Percentiles rank a stretch among this genome's conserved stretches.
phyloP scores from a whole-genome alignment of 2,329 filamentous ascomycete genomes.

The Xylariaceae sp. region DNA sequence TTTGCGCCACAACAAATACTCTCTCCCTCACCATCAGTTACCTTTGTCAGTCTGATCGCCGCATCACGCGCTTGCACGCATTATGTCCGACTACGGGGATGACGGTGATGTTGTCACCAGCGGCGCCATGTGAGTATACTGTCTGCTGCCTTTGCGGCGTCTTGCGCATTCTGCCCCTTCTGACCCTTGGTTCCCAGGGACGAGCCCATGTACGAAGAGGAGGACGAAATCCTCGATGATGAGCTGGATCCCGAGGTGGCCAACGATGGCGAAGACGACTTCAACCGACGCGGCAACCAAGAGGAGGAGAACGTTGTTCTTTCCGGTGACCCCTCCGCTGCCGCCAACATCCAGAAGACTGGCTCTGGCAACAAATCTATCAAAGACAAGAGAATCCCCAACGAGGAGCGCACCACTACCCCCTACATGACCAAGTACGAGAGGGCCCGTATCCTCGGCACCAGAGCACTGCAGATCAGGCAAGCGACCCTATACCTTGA shows the following conservation, averaged over 20 bases:
- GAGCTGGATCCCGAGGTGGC: constrained; percentile 53
- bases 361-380: constrained; percentile 47
- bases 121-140: constrained; percentile 16
- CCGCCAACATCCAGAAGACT: constrained; percentile 50
- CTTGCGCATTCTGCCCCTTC: constrained; percentile 29
- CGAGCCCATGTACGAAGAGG: constrained; percentile 68
- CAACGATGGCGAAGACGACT: constrained; percentile 48
- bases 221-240: constrained; percentile 55
- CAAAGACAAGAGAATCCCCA: constrained; percentile 84
- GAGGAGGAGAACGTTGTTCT: constrained; percentile 57
- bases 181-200: constrained; percentile 46
- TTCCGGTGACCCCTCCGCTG: constrained; percentile 59
- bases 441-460: constrained; percentile 86
- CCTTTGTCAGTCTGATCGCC: neutral
- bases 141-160: constrained; percentile 7
- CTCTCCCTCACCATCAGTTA: neutral
- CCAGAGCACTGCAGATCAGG: constrained; percentile 87
- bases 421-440: constrained; percentile 99
- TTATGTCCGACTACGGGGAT: constrained; percentile 31
- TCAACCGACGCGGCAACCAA: constrained; percentile 50
- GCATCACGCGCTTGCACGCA: constrained; percentile 9
- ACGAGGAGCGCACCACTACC: constrained; percentile 79
- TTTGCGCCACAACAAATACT: neutral
- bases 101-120: constrained; percentile 26
- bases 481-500: neutral